Conservation (phyloP, 176 grass and related monocot genomes). For the Thalia dealbata region DNA sequence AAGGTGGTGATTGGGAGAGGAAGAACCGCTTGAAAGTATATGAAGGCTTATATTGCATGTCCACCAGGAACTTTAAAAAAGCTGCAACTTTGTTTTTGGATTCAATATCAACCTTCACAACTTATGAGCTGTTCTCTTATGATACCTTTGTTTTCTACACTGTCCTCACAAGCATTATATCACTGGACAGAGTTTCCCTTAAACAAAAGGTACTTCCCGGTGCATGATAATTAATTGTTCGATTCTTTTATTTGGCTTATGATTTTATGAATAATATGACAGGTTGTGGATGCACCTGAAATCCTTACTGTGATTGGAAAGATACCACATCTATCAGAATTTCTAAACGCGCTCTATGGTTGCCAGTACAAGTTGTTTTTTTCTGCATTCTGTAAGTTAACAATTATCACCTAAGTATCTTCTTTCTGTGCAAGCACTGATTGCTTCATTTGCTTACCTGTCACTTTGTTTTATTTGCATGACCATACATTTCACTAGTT, state of each 20-base stretch:
- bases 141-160: constrained; percentile 97
- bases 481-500: too few species aligned
- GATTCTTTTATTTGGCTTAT: constrained; percentile 15
- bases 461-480: not conserved
- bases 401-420: not conserved
- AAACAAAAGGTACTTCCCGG: constrained; percentile 59
- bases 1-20: constrained; percentile 97
- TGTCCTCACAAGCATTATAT: constrained; percentile 78
- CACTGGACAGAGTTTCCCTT: constrained; percentile 89
- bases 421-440: not conserved
- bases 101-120: constrained; percentile 95
- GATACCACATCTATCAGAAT: constrained; percentile 85
- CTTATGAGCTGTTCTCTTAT: constrained; percentile 86
- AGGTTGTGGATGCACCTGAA: constrained; percentile 95
- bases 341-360: constrained; percentile 83
- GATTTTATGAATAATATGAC: constrained; percentile 24
- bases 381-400: constrained; percentile 77
- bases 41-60: constrained; percentile 90
- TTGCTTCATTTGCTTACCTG: not conserved
- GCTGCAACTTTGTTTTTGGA: constrained; percentile 91
- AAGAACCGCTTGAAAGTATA: constrained; percentile 98
- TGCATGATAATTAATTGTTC: not conserved
- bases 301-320: constrained; percentile 89
- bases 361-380: constrained; percentile 99
- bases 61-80: constrained; percentile 89